Percentiles rank a stretch among this genome's conserved stretches.
These are phyloP conservation scores for Lojkania enalia DNA, from an alignment of 2,329 filamentous ascomycete genomes.

Conservation along the genomic window DNA sequence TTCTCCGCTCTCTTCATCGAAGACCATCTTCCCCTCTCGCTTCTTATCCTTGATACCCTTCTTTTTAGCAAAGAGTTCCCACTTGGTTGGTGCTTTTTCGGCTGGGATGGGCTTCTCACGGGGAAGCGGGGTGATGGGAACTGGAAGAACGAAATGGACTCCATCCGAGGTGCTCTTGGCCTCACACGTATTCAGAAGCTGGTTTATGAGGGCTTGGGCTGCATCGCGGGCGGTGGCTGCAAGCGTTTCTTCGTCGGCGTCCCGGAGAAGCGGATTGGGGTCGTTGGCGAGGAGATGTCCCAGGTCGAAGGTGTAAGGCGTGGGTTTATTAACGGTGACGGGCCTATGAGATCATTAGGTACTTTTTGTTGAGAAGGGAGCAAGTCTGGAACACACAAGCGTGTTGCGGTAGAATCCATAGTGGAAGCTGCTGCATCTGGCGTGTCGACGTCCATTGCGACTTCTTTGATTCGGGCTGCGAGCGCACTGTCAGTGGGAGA, in stretches of 20 bases:
- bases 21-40: slow-evolving; percentile 78
- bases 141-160: slow-evolving; percentile 78
- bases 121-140: slow-evolving; percentile 70
- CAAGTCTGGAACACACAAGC: background rate
- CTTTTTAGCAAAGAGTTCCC: slow-evolving; percentile 94
- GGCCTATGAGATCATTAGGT: slow-evolving; percentile 23
- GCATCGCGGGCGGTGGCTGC: slow-evolving; percentile 79
- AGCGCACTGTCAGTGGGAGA: slow-evolving; percentile 33
- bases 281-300: slow-evolving; percentile 84
- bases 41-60: slow-evolving; percentile 94
- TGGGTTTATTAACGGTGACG: slow-evolving; percentile 67
- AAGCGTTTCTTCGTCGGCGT: slow-evolving; percentile 67
- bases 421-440: background rate
- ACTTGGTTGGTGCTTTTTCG: slow-evolving; percentile 83
- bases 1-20: slow-evolving; percentile 80
- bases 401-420: slow-evolving; percentile 6
- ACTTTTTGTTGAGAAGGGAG: background rate
- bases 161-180: slow-evolving; percentile 69
- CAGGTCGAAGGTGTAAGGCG: slow-evolving; percentile 90
- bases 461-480: slow-evolving; percentile 33
- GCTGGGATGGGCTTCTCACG: slow-evolving; percentile 90
- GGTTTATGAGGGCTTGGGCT: slow-evolving; percentile 90
- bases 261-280: slow-evolving; percentile 74
- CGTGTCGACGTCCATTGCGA: slow-evolving; percentile 6
- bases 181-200: slow-evolving; percentile 85